Conservation (phyloP, 495 filamentous ascomycete genomes). For the Aspergillus homomorphus region DNA sequence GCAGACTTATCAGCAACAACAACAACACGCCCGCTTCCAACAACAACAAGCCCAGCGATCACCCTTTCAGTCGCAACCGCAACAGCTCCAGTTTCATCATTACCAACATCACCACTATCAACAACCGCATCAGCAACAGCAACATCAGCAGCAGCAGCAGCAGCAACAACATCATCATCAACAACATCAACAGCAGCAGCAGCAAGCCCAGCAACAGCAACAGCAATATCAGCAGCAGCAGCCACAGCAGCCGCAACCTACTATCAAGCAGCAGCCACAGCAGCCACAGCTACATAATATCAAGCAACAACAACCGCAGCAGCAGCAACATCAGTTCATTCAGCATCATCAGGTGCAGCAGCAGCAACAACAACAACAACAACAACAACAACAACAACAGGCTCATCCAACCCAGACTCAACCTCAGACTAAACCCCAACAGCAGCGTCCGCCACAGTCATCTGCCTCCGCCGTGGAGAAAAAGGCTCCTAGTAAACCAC, state of each 20-base stretch:
- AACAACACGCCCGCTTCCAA: constrained; percentile 23
- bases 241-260: constrained; percentile 8
- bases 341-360: constrained; percentile 1
- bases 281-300: constrained; percentile 7
- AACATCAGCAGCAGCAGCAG: constrained; percentile 21
- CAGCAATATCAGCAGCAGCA: constrained; percentile 11
- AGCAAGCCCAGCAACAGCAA: constrained; percentile 24
- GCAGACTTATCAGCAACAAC: constrained; percentile 6
- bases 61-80: constrained; percentile 28
- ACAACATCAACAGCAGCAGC: constrained; percentile 17
- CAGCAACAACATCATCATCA: constrained; percentile 21
- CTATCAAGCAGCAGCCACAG: constrained; percentile 6
- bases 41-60: constrained; percentile 34
- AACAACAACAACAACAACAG: constrained; percentile 7
- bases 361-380: constrained; percentile 3
- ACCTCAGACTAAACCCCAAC: constrained; percentile 5
- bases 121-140: constrained; percentile 22
- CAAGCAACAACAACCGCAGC: constrained; percentile 3
- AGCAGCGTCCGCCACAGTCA: constrained; percentile 8
- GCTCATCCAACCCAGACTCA: constrained; percentile 4
- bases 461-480: constrained; percentile 9
- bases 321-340: constrained; percentile 5
- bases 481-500: constrained; percentile 8
- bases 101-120: constrained; percentile 25
- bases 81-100: constrained; percentile 28